phyloP scores from a whole-genome alignment of 306 rosid species.

The Benincasa hispida region DNA sequence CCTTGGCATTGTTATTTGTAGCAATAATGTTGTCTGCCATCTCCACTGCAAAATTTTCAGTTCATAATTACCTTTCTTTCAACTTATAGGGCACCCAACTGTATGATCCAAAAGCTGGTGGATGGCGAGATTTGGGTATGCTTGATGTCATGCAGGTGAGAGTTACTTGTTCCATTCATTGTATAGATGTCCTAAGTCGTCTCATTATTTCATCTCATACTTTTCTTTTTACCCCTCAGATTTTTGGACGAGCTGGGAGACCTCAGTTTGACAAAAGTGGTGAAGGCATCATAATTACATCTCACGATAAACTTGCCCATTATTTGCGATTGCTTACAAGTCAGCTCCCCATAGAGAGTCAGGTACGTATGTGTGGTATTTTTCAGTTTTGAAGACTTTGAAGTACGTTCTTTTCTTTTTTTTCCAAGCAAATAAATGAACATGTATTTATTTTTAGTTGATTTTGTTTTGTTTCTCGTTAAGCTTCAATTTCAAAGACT shows the following conservation, averaged over 20 bases:
- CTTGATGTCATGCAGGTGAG: constrained; percentile 97
- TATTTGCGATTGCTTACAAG: constrained; percentile 81
- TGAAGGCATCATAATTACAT: constrained; percentile 93
- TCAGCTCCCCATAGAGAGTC: constrained; percentile 96
- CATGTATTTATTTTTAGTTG: not conserved
- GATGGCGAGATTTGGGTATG: constrained; percentile 96
- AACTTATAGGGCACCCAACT: constrained; percentile 74
- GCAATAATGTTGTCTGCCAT: not conserved
- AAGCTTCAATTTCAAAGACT: too few relatives aligned
- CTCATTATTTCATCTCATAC: not conserved
- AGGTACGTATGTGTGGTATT: constrained; percentile 34
- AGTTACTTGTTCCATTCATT: not conserved
- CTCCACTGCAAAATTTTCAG: not conserved
- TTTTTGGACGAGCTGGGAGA: constrained; percentile 97
- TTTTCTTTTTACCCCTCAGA: constrained; percentile 22
- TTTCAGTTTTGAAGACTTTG: not conserved
- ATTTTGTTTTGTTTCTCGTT: too few relatives aligned
- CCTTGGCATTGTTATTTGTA: not conserved
- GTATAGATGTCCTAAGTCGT: not conserved
- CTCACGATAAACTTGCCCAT: constrained; percentile 83
- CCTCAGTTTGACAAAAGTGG: constrained; percentile 98
- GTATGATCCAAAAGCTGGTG: constrained; percentile 98
- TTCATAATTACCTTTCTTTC: not conserved
- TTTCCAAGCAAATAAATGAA: not conserved
- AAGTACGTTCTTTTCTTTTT: not conserved